Base-by-base conservation (phyloP, 192 early-diverging fungal species). In the Coemansia sp. region DNA sequence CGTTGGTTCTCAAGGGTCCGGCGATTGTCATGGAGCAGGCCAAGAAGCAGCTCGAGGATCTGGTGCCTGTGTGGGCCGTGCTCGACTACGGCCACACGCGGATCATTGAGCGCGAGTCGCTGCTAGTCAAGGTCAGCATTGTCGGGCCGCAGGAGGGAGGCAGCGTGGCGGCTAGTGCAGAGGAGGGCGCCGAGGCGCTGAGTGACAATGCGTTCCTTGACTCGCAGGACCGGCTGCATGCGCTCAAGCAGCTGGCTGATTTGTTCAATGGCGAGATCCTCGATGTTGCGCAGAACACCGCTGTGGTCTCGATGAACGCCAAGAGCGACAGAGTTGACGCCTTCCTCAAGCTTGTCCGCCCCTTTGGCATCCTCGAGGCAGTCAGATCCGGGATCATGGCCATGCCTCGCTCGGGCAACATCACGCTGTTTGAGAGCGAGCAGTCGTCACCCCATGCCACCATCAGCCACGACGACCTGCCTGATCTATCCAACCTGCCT, bases 11-110 rank as follows among this genome's bases (percentile, higher is more conserved):
- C 48, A 88, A 88, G 58, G 97, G 94, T 14, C 87, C 90, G 32
- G 83, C 87, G 15, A 83, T 78, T 11, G 83, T 85, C 43, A 88
- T 98, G 68, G 93, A 95, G 66, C 97, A 98, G 82, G 95, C 93
- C 21, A 85, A 88, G 68, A 83, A 90, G 63, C 95, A 97, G 85
- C 80, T 98, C 55, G 95, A 96, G 76, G 95, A 98, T 73, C 72
- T 97, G 78, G 94, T 98, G 21, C 95, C 94, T 19, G 91, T 99
- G 12, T 98, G 94, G 93, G 95, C 95, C 24, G 95, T 98, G 37
- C 80, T 99, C 63, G 95, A 99, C 75, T 98, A 97, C 85, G 92
- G 94, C 15, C 83, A 90, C 60, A 90, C 90, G 33, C 85, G 82
- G 46, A 85, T 93, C 39, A 88, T 99, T 29, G 91, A 98, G 80